phyloP scores from a whole-genome alignment of 768 basidiomycete genomes.

The Melanogaster broomeanus region DNA sequence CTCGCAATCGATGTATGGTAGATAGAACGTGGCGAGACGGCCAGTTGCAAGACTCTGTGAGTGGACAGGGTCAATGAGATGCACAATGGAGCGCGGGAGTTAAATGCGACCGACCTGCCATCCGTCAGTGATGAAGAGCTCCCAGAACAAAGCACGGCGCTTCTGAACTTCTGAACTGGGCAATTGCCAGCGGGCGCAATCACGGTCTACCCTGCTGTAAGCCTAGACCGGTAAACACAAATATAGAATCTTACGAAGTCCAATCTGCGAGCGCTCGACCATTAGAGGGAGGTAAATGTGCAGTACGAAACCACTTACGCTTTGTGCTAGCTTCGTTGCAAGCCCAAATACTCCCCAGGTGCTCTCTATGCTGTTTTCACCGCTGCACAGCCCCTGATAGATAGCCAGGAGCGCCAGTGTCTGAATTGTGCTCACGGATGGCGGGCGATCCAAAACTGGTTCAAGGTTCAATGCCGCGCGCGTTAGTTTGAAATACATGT shows the following conservation, averaged over 20 bases:
- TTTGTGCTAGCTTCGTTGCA: slow-evolving; percentile 66
- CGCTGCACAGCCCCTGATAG: slow-evolving; percentile 65
- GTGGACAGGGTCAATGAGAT: neutral
- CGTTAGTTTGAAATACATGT: slow-evolving; percentile 58
- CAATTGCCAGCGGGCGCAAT: slow-evolving; percentile 71
- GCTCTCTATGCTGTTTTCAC: slow-evolving; percentile 69
- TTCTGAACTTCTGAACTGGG: slow-evolving; percentile 66
- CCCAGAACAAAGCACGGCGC: slow-evolving; percentile 71
- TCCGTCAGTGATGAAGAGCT: slow-evolving; percentile 70
- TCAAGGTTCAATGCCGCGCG: slow-evolving; percentile 67
- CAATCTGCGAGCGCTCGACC: slow-evolving; percentile 45
- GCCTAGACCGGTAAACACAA: neutral
- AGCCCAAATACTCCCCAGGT: slow-evolving; percentile 70
- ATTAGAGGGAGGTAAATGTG: neutral
- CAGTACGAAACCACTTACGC: slow-evolving; percentile 44
- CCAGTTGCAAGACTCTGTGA: slow-evolving; percentile 68
- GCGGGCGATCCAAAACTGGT: slow-evolving; percentile 69
- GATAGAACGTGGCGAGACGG: slow-evolving; percentile 64
- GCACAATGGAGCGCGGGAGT: neutral
- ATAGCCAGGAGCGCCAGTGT: slow-evolving; percentile 68
- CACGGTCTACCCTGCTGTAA: slow-evolving; percentile 56
- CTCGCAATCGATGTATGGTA: slow-evolving; percentile 74
- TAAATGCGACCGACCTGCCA: slow-evolving; percentile 57
- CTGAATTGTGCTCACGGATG: slow-evolving; percentile 71
- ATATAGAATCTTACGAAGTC: slow-evolving; percentile 54